Evolutionary conservation across 371 early-diverging fungal genomes (phyloP).

Genomic region (Mortierella sp.): DNA sequence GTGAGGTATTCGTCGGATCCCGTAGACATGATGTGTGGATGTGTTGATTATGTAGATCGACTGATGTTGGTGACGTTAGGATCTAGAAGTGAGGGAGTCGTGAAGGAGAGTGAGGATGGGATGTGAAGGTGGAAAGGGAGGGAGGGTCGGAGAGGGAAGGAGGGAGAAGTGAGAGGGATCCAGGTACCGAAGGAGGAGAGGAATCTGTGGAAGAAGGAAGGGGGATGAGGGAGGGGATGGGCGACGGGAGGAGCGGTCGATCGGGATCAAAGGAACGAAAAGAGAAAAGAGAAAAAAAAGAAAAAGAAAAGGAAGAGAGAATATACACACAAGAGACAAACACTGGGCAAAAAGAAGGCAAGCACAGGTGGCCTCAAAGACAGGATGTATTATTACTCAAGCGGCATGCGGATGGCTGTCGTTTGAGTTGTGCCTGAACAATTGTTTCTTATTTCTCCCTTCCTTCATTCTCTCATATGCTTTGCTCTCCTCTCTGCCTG

Average conservation of each 20-base stretch:
- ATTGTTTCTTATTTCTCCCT: conserved; percentile 2
- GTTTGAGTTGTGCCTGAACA: neutral
- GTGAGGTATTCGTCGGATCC: conserved; percentile 41
- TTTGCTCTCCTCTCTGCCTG: neutral
- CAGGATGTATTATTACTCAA: neutral
- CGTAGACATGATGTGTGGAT: conserved; percentile 28
- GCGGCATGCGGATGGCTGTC: neutral
- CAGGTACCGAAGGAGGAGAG: conserved; percentile 2
- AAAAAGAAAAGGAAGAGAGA: neutral
- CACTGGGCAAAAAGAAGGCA: neutral
- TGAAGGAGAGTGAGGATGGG: neutral
- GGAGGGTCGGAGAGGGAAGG: neutral
- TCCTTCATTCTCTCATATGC: neutral
- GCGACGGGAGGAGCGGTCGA: conserved; percentile 26
- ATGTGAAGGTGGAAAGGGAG: neutral
- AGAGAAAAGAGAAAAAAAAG: neutral
- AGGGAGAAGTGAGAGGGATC: neutral
- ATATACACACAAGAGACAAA: neutral
- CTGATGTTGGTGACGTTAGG: neutral
- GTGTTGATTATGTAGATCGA: conserved; percentile 15
- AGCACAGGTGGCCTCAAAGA: neutral
- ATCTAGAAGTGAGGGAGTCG: neutral
- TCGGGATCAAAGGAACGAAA: conserved; percentile 30
- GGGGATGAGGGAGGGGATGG: conserved; percentile 13
- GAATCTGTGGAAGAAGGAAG: conserved; percentile 1